phyloP scores from a whole-genome alignment of 176 grass and related monocot species.

The Oropetium thomaeum region DNA sequence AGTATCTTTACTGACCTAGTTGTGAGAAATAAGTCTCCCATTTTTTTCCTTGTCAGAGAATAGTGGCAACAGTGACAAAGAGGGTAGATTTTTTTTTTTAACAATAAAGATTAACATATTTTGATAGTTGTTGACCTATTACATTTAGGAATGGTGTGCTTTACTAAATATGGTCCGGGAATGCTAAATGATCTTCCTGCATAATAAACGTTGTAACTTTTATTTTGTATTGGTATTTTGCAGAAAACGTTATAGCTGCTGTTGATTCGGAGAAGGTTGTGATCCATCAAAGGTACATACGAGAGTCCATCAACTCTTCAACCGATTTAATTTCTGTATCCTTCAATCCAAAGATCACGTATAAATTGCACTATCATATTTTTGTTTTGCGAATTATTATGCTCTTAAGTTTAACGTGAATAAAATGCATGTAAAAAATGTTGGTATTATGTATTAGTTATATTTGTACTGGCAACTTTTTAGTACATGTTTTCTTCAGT shows the following conservation, averaged over 20 bases:
- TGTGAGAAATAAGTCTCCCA: conserved; percentile 7
- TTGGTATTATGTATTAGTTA: conserved; percentile 9
- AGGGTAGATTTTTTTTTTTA: background rate
- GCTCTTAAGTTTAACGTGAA: background rate
- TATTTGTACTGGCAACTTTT: conserved; percentile 19
- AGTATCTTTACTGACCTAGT: conserved; percentile 19
- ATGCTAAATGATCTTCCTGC: conserved; percentile 1
- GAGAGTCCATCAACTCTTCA: conserved; percentile 17
- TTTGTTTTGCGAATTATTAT: background rate
- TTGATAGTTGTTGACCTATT: background rate
- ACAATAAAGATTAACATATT: background rate
- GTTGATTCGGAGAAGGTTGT: conserved; percentile 79
- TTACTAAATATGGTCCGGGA: background rate
- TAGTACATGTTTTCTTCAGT: background rate
- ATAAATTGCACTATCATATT: background rate
- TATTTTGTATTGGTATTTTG: conserved; percentile 39
- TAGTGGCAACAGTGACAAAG: background rate
- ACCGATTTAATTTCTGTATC: background rate
- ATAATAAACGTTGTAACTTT: background rate
- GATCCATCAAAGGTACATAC: conserved; percentile 86
- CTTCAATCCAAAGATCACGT: background rate
- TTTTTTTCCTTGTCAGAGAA: background rate
- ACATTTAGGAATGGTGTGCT: background rate
- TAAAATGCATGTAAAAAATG: conserved; percentile 1
- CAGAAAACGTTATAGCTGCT: conserved; percentile 78